phyloP scores from a whole-genome alignment of 345 rosid genomes.

The Lumnitzera racemosa region DNA sequence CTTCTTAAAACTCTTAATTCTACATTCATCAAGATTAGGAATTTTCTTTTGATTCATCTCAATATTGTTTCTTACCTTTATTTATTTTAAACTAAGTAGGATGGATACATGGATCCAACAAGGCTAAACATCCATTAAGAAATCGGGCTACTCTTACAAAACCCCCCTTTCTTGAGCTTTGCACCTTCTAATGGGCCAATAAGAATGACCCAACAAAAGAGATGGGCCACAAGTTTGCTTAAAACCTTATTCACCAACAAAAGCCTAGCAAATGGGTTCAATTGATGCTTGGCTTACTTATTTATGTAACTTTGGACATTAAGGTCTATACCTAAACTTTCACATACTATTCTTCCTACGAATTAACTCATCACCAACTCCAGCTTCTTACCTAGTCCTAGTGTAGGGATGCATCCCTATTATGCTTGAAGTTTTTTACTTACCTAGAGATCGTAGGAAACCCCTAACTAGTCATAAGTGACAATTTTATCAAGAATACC shows the following conservation, averaged over 20 bases:
- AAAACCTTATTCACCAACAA: conserved; percentile 32
- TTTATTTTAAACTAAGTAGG: conserved; percentile 30
- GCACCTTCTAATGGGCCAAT: conserved; percentile 32
- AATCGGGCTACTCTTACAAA: too few species aligned
- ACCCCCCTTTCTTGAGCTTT: conserved; percentile 49
- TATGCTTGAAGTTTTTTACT: too few species aligned
- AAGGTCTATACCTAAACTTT: conserved; percentile 47
- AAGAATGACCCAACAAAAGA: conserved; percentile 40
- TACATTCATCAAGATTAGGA: too few species aligned
- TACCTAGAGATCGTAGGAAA: too few species aligned
- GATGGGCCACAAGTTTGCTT: conserved; percentile 57
- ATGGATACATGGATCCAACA: conserved; percentile 63
- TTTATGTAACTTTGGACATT: conserved; percentile 20
- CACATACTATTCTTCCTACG: conserved; percentile 48
- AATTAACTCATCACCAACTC: conserved; percentile 48
- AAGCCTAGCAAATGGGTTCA: conserved; percentile 32
- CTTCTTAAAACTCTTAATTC: too few species aligned
- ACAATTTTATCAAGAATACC: too few species aligned
- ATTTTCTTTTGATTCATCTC: too few species aligned
- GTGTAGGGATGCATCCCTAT: conserved; percentile 16
- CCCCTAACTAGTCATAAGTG: too few species aligned
- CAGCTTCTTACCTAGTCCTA: conserved; percentile 60
- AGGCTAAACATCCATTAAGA: conserved; percentile 34
- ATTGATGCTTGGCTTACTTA: conserved; percentile 41
- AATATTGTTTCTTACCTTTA: too few species aligned